These are phyloP conservation scores for Sphenostylis stenocarpa DNA, from an alignment of 306 rosid species.

Conservation along the genomic window DNA sequence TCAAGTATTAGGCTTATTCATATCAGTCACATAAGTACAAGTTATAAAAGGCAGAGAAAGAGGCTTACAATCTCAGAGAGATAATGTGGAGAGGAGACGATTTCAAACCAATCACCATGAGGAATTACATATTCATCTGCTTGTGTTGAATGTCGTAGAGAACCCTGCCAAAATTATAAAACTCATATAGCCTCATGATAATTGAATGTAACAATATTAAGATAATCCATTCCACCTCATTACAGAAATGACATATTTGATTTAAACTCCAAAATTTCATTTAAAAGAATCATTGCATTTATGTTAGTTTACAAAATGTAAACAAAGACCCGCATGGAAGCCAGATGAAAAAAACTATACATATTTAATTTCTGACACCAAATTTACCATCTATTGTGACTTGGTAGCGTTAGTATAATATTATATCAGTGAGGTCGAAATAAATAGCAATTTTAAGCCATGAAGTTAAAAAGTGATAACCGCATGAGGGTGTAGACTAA, in stretches of 20 bases:
- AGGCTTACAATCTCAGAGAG: slow-evolving; percentile 80
- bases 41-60: slow-evolving; percentile 23
- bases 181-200: slow-evolving; percentile 22
- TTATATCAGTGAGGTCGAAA: neutral
- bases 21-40: neutral
- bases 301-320: slow-evolving; percentile 5
- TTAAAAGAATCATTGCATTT: neutral
- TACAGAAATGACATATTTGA: neutral
- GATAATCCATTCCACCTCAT: neutral
- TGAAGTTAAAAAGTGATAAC: slow-evolving; percentile 7
- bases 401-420: slow-evolving; percentile 11
- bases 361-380: neutral
- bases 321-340: neutral
- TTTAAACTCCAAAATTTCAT: neutral
- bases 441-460: slow-evolving; percentile 6
- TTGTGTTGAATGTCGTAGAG: slow-evolving; percentile 56
- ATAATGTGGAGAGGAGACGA: slow-evolving; percentile 87
- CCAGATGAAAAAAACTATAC: neutral
- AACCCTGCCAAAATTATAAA: slow-evolving; percentile 63
- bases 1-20: slow-evolving; percentile 27
- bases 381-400: neutral
- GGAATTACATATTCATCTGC: slow-evolving; percentile 74
- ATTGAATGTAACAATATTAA: slow-evolving; percentile 5
- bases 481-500: neutral
- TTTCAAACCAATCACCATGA: slow-evolving; percentile 81